These are phyloP conservation scores for Nicotiana otophora DNA, from an alignment of 257 asterid species.

Conservation along the genomic window DNA sequence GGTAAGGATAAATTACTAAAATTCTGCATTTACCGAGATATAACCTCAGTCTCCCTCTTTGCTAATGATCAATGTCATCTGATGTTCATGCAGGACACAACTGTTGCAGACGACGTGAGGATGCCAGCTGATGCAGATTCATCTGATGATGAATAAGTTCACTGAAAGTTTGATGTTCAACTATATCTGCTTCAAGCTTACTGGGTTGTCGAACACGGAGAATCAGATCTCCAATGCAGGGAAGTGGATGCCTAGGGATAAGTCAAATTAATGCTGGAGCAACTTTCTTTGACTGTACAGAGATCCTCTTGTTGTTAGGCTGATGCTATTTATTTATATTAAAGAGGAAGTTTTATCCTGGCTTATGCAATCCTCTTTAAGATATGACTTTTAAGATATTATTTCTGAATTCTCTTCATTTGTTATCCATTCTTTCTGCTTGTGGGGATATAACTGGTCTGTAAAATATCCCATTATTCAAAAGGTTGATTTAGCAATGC, in stretches of 20 bases:
- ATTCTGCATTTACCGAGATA: background rate
- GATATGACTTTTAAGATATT: background rate
- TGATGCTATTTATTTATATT: background rate
- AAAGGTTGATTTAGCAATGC: background rate
- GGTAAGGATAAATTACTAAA: constrained; percentile 27
- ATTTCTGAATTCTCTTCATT: background rate
- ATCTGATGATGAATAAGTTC: constrained; percentile 46
- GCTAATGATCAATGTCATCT: background rate
- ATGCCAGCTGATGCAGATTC: constrained; percentile 42
- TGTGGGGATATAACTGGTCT: background rate
- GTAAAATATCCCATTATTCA: background rate
- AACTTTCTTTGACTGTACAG: background rate
- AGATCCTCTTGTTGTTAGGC: background rate
- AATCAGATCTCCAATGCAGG: background rate
- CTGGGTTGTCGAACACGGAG: background rate
- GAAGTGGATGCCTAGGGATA: background rate
- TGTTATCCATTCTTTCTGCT: background rate
- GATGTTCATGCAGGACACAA: constrained; percentile 38
- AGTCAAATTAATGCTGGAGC: background rate
- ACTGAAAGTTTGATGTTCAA: background rate
- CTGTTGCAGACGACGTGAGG: constrained; percentile 39
- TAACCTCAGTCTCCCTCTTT: background rate
- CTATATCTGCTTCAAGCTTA: background rate
- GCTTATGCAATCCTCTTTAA: background rate
- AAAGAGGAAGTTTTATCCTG: background rate